These are phyloP conservation scores for Aspergillus piperis DNA, from an alignment of 2,329 filamentous ascomycete genomes.

Conservation along the genomic window DNA sequence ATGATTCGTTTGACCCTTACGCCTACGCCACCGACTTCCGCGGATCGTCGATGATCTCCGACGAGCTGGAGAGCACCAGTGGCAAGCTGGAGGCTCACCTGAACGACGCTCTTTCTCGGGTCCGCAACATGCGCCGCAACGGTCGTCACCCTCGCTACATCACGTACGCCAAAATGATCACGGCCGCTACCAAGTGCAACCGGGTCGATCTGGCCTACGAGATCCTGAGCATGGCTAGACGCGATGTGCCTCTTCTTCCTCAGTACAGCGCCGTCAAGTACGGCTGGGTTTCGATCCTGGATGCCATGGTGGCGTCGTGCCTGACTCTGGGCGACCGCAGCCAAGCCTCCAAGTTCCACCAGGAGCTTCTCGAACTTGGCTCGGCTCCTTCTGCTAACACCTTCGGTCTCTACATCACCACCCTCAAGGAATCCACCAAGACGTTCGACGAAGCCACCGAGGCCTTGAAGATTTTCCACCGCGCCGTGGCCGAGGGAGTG, in stretches of 20 bases:
- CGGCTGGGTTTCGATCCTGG: constrained; percentile 93
- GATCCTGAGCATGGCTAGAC: constrained; percentile 83
- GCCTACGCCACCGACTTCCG: constrained; percentile 89
- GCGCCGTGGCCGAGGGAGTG: constrained; percentile 88
- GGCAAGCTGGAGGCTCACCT: constrained; percentile 72
- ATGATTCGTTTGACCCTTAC: constrained; percentile 90
- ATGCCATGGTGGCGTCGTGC: constrained; percentile 93
- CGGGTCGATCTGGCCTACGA: constrained; percentile 82
- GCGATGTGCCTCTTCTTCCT: constrained; percentile 79
- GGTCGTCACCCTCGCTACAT: constrained; percentile 93
- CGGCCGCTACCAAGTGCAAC: constrained; percentile 80
- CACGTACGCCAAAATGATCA: constrained; percentile 94
- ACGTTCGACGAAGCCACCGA: constrained; percentile 97
- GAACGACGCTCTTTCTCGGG: constrained; percentile 76
- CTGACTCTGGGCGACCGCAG: constrained; percentile 78
- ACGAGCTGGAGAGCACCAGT: constrained; percentile 79
- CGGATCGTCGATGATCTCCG: constrained; percentile 85
- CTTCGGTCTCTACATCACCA: constrained; percentile 98
- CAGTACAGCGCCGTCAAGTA: constrained; percentile 88
- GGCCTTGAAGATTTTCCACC: constrained; percentile 95
- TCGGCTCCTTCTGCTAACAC: constrained; percentile 94
- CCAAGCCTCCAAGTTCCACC: constrained; percentile 82
- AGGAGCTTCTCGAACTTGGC: constrained; percentile 87
- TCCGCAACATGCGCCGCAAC: constrained; percentile 89
- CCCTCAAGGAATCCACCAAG: constrained; percentile 93